Evolutionary conservation across 164 flowering plant genomes (phyloP).

Genomic region (Annona cherimola): DNA sequence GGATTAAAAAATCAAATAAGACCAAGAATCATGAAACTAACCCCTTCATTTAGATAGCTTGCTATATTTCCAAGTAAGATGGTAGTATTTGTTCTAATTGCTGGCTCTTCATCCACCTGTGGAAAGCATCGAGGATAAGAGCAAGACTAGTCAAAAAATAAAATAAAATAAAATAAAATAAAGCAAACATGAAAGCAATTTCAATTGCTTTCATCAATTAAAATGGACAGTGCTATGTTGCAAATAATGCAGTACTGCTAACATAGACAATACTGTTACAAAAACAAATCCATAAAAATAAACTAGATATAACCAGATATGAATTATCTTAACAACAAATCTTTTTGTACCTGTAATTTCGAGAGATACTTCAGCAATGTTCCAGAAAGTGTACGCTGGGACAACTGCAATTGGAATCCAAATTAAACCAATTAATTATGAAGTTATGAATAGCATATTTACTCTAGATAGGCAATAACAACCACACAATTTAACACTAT

Average conservation of each 20-base stretch:
- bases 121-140: conserved; percentile 9
- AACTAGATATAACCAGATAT: background rate
- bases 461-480: conserved; percentile 1
- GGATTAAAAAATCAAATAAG: background rate
- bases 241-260: background rate
- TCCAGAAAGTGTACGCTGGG: conserved; percentile 86
- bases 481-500: no score
- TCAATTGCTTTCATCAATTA: background rate
- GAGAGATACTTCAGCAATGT: conserved; percentile 89
- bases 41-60: conserved; percentile 92
- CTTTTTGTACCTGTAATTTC: conserved; percentile 71
- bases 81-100: conserved; percentile 95
- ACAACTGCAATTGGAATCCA: conserved; percentile 54
- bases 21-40: conserved; percentile 29
- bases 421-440: background rate
- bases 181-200: background rate
- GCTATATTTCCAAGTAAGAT: conserved; percentile 97
- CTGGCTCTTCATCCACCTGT: conserved; percentile 99
- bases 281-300: background rate
- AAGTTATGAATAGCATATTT: background rate
- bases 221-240: background rate
- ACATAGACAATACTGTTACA: background rate
- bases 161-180: conserved; percentile 6
- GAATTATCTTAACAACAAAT: background rate
- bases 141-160: background rate